Percentiles rank a stretch among this genome's conserved stretches.
Evolutionary conservation across 2,329 filamentous ascomycete genomes (phyloP).

Genomic region (Trichocomaceae sp.): DNA sequence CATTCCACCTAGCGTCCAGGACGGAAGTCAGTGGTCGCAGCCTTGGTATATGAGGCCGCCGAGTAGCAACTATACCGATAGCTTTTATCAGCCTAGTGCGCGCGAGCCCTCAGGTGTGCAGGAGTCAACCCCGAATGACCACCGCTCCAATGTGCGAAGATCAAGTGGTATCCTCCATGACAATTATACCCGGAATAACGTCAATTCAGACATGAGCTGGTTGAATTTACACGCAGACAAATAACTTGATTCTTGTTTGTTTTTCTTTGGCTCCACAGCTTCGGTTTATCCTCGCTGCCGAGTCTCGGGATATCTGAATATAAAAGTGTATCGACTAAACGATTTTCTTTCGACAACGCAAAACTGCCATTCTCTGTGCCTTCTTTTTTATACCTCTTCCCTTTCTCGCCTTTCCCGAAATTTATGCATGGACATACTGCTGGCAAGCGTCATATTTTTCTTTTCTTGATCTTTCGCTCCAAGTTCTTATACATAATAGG

Average conservation of each 20-base stretch:
- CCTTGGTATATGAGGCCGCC: conserved; percentile 20
- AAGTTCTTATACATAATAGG: not conserved
- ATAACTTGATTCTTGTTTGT: not conserved
- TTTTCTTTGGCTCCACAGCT: not conserved
- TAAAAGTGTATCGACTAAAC: not conserved
- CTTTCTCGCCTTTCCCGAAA: not conserved
- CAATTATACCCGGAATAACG: conserved; percentile 18
- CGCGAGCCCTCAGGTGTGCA: conserved; percentile 13
- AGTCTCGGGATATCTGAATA: not conserved
- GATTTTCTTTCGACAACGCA: not conserved
- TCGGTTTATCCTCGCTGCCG: not conserved
- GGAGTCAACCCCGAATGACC: conserved; percentile 15
- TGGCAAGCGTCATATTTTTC: not conserved
- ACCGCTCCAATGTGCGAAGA: conserved; percentile 17
- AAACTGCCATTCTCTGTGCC: not conserved
- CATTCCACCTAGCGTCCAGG: conserved; percentile 21
- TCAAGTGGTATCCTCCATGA: conserved; percentile 30
- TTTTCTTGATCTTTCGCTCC: not conserved
- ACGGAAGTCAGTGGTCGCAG: conserved; percentile 18
- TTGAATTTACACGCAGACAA: conserved; percentile 27
- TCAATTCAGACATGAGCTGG: conserved; percentile 41
- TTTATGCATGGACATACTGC: not conserved
- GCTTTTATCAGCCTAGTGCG: conserved; percentile 28
- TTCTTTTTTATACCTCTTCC: not conserved
- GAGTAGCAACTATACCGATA: conserved; percentile 36